Conservation (phyloP, 331 rosid species). For the Quercus phellos region DNA sequence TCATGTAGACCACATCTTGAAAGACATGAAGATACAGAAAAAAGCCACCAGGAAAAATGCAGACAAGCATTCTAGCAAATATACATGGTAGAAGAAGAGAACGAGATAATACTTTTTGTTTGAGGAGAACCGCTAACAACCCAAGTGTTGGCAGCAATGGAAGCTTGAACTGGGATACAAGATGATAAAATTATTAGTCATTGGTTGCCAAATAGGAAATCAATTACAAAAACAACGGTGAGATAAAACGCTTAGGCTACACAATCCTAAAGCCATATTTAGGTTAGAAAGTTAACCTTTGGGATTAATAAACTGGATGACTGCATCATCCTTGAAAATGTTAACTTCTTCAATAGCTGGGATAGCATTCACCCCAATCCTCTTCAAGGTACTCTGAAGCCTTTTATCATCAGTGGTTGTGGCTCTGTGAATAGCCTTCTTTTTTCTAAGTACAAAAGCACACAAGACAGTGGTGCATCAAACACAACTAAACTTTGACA, state of each 20-base stretch:
- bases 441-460: slow-evolving; percentile 55
- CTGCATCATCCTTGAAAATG: slow-evolving; percentile 93
- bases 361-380: slow-evolving; percentile 95
- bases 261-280: background rate
- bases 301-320: slow-evolving; percentile 87
- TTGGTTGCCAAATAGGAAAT: background rate
- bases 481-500: background rate
- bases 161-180: slow-evolving; percentile 77
- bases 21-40: background rate
- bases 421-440: slow-evolving; percentile 99
- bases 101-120: slow-evolving; percentile 57
- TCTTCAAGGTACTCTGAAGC: slow-evolving; percentile 97
- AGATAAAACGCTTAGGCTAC: no score
- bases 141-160: slow-evolving; percentile 97
- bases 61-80: background rate
- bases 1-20: background rate
- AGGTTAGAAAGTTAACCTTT: slow-evolving; percentile 44
- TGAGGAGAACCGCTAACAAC: slow-evolving; percentile 93
- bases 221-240: background rate
- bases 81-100: background rate
- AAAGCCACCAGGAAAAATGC: background rate
- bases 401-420: slow-evolving; percentile 94
- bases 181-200: background rate
- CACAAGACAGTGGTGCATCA: no score
- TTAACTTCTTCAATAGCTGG: slow-evolving; percentile 98